Evolutionary conservation across 352 stramenopile species (phyloP).

Genomic region (Phytophthora citrophthora): DNA sequence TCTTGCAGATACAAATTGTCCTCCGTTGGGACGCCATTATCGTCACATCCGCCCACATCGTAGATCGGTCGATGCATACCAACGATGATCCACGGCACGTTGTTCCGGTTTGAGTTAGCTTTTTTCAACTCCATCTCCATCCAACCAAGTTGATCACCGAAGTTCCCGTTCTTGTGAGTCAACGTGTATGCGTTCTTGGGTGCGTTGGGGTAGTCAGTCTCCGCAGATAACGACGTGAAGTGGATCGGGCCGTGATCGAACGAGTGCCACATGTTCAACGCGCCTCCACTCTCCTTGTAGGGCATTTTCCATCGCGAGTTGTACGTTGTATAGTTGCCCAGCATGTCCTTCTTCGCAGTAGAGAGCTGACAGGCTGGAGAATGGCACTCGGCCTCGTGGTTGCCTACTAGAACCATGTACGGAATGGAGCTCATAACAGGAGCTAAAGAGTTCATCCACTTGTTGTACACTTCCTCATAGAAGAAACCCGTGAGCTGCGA

Average conservation of each 20-base stretch:
- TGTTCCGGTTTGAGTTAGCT: constrained; percentile 47
- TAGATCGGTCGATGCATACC: constrained; percentile 80
- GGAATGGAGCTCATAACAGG: constrained; percentile 56
- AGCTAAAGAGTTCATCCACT: constrained; percentile 74
- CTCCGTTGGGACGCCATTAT: constrained; percentile 15
- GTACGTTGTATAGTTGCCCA: constrained; percentile 72
- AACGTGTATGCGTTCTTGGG: constrained; percentile 41
- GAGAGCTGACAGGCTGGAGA: constrained; percentile 44
- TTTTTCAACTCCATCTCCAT: constrained; percentile 60
- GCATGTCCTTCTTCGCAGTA: constrained; percentile 40
- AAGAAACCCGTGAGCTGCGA: constrained; percentile 62
- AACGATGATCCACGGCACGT: constrained; percentile 71
- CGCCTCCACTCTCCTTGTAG: constrained; percentile 44
- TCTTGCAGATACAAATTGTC: constrained; percentile 11
- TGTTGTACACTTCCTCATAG: constrained; percentile 88
- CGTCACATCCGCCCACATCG: constrained; percentile 19
- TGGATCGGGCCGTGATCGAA: constrained; percentile 60
- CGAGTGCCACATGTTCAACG: constrained; percentile 54
- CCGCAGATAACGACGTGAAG: constrained; percentile 80
- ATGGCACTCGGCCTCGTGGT: constrained; percentile 90
- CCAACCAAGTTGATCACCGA: constrained; percentile 55
- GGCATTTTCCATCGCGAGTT: constrained; percentile 59
- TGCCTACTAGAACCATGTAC: constrained; percentile 88
- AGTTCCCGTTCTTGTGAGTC: constrained; percentile 40
- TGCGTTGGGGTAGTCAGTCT: constrained; percentile 64